These are phyloP conservation scores for Babesia bigemina DNA, from an alignment of 169 alveolate genomes.

Conservation along the genomic window DNA sequence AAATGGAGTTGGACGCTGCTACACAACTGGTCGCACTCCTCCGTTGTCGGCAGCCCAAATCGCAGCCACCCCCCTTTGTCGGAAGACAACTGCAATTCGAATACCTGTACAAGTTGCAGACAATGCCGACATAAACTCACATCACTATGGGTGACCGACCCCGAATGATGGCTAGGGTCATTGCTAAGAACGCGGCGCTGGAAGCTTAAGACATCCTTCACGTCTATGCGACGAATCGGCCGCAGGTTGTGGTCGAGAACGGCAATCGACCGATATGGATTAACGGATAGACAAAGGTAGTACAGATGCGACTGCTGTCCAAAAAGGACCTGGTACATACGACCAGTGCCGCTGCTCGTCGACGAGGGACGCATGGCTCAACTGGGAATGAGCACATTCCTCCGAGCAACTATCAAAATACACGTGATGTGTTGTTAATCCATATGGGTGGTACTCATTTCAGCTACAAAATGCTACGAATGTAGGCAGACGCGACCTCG, in stretches of 20 bases:
- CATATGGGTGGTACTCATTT: background rate
- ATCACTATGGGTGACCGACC: background rate
- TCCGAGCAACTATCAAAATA: background rate
- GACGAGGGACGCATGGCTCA: background rate
- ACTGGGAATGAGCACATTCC: background rate
- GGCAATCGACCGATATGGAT: conserved; percentile 37
- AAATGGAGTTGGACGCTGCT: conserved; percentile 32
- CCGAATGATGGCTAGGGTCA: background rate
- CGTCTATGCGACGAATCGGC: conserved; percentile 51
- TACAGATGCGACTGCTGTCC: conserved; percentile 48
- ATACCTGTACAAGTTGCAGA: conserved; percentile 7
- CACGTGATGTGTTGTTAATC: background rate
- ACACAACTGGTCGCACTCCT: conserved; percentile 42
- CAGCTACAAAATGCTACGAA: background rate
- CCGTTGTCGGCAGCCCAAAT: conserved; percentile 35
- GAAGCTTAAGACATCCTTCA: conserved; percentile 33
- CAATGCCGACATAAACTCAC: background rate
- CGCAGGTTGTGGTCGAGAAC: conserved; percentile 45
- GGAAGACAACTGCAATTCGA: conserved; percentile 30
- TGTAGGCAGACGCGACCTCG: background rate
- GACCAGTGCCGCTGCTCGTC: conserved; percentile 4
- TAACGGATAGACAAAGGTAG: conserved; percentile 31
- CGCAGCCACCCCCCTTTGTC: conserved; percentile 13
- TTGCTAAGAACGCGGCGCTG: conserved; percentile 35
- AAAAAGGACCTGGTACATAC: conserved; percentile 40